phyloP scores from a whole-genome alignment of 495 filamentous ascomycete species.

The Jackrogersella multiformis region DNA sequence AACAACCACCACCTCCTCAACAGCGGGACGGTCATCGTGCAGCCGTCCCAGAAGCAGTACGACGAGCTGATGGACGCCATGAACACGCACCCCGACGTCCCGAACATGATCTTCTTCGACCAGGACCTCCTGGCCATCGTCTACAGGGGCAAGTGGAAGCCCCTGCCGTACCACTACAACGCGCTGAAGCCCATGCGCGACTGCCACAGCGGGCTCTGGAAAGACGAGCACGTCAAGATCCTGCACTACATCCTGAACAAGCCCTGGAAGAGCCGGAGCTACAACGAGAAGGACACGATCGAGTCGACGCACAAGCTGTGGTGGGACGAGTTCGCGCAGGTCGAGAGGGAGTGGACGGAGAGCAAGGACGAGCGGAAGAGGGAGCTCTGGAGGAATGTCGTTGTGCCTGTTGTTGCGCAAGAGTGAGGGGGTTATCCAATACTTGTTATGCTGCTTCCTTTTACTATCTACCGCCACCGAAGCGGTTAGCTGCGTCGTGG shows the following conservation, averaged over 20 bases:
- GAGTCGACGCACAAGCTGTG: constrained; percentile 52
- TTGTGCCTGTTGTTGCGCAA: constrained; percentile 52
- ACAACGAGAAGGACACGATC: constrained; percentile 44
- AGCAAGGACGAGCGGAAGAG: constrained; percentile 41
- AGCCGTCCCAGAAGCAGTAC: constrained; percentile 47
- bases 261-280: constrained; percentile 51
- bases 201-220: constrained; percentile 47
- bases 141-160: constrained; percentile 51
- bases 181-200: constrained; percentile 53
- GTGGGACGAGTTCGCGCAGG: constrained; percentile 50
- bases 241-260: constrained; percentile 53
- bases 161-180: constrained; percentile 51
- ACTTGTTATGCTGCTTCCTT: no score
- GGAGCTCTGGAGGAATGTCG: constrained; percentile 48
- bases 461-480: no score
- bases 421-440: constrained; percentile 30
- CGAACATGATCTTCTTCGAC: constrained; percentile 54
- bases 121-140: constrained; percentile 53
- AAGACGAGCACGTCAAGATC: constrained; percentile 49
- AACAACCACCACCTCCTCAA: constrained; percentile 54
- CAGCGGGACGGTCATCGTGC: constrained; percentile 51
- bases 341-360: constrained; percentile 50
- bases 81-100: constrained; percentile 54
- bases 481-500: no score
- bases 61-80: constrained; percentile 50